Evolutionary conservation across 176 grass and related monocot genomes (phyloP), one percentile per base, ranked within the genome.

Genomic region (Triticum aestivum): DNA sequence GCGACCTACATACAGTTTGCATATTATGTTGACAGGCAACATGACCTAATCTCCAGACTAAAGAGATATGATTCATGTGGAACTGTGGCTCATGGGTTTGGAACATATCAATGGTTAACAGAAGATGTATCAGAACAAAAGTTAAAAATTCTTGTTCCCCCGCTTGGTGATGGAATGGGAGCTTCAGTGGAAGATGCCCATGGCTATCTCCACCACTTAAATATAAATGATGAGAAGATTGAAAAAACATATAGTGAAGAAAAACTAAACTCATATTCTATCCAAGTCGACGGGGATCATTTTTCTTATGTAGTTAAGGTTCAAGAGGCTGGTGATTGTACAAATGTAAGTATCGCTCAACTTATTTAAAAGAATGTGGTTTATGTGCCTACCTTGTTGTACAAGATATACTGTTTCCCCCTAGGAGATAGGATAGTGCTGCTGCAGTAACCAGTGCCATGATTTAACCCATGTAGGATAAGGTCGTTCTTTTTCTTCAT

Each of bases 81-180:
- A 65, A 42, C 42, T 76, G 73, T 79, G 11, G 91, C 79, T 1
- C 93, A 98, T 92, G 96, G 96, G 73, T 91, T 98, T 77, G 96
- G 96, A 84, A 98, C 96, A 82, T 98, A 98, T 89, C 88, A 89
- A 85, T 98, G 93, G 93, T 87, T 98, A 61, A 94, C 76, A 79
- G 93, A 98, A 98, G 96, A 98, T 89, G 85, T 98, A 86, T 84
- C 90, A 81, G 84, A 88, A 73, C 85, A 89, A 61, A 87, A 86
- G 72, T 81, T 98, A 77, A 86, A 87, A 24, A 85, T 91, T 47
- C 84, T 81, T 86, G 80, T 75, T 33, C 66, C 45, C 17, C 49
- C 79, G 81, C 42, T 66, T 79, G 84, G 86, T 87, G 81, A 70
- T 26, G 91, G 79, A 75, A 85, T 98, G 29, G 70, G 64, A 89